Base-by-base conservation (phyloP, 257 asterid genomes). In the Eustoma russellianum region DNA sequence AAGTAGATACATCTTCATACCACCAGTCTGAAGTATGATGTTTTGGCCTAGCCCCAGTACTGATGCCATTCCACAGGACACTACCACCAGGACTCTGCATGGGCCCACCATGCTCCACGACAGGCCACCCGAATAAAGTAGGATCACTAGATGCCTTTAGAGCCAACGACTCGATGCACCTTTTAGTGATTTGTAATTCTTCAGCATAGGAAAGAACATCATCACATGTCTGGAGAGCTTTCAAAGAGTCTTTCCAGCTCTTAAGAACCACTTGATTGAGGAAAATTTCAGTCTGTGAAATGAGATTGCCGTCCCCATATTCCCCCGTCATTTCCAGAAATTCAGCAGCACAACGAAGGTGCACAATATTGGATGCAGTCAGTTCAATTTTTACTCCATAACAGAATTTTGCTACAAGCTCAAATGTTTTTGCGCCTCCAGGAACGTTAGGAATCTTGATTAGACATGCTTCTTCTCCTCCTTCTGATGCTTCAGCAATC, bases 381-480 rank as follows among this genome's bases (percentile, higher is more conserved):
- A 85, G 76, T 70, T 76, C 86, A 9, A 82, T 74, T 56, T 79
- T 85, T 74, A 79, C 74, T 18, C 83, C 86, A n/a, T 85, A 85
- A 55, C 89, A 85, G 51, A 82, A 85, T 46, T 75, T 82, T 0
- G 86, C 89, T 1, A 86, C 88, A 6, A 82, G 93, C 50, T 85
- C 88, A 52, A 85, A 85, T 44, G 82, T 61, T 48, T 79, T 77
- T 0, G 84, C 67, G 7, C 95, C 87, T 17, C 93, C 93, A 12
- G 95, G 93, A 8, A 80, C 61, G 57, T 72, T 65, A n/a, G 60
- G 34, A 33, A 85, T 40, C 76, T 72, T 56, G 80, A 70, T 60
- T 62, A 72, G 6, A 83, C 57, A 46, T 72, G 65, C 46, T 68
- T 71, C 14, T 86, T 48, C 7, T 38, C 43, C 43, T 38, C 7